These are phyloP conservation scores for Pseudomassariella vexata DNA, from an alignment of 2,329 filamentous ascomycete genomes.

Conservation along the genomic window DNA sequence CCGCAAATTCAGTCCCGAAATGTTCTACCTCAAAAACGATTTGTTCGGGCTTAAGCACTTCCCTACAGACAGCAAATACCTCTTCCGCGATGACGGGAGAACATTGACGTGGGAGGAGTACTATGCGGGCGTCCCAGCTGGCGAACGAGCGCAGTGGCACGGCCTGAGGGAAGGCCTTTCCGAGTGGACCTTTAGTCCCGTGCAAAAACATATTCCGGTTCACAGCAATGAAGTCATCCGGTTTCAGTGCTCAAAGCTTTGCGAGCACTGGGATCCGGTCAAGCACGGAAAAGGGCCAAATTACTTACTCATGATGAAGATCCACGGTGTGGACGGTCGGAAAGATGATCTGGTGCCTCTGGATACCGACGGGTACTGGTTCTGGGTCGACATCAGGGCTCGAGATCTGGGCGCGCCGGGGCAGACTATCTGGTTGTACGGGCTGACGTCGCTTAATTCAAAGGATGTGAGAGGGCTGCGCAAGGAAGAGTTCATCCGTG, in stretches of 20 bases:
- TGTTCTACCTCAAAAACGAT: slow-evolving; percentile 63
- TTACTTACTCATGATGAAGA: slow-evolving; percentile 64
- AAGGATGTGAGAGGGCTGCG: slow-evolving; percentile 42
- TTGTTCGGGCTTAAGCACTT: slow-evolving; percentile 79
- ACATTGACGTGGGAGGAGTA: slow-evolving; percentile 77
- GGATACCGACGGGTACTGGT: slow-evolving; percentile 71
- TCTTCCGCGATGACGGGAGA: slow-evolving; percentile 70
- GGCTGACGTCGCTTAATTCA: slow-evolving; percentile 46
- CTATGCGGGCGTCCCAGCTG: slow-evolving; percentile 52
- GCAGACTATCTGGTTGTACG: slow-evolving; percentile 59
- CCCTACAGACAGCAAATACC: slow-evolving; percentile 60
- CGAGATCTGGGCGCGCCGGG: slow-evolving; percentile 62
- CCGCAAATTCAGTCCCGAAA: slow-evolving; percentile 58
- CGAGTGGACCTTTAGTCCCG: slow-evolving; percentile 56
- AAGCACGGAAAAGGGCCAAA: slow-evolving; percentile 59
- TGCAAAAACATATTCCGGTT: slow-evolving; percentile 53
- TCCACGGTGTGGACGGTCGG: slow-evolving; percentile 60
- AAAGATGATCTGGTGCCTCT: slow-evolving; percentile 66
- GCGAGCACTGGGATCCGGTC: slow-evolving; percentile 76
- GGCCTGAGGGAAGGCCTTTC: slow-evolving; percentile 46
- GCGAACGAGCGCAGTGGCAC: slow-evolving; percentile 42
- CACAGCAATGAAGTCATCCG: slow-evolving; percentile 52
- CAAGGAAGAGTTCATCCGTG: slow-evolving; percentile 36
- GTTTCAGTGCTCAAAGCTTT: slow-evolving; percentile 76
- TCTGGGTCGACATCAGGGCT: slow-evolving; percentile 71